Conservation (phyloP, 306 rosid genomes). For the Castanea sativa region DNA sequence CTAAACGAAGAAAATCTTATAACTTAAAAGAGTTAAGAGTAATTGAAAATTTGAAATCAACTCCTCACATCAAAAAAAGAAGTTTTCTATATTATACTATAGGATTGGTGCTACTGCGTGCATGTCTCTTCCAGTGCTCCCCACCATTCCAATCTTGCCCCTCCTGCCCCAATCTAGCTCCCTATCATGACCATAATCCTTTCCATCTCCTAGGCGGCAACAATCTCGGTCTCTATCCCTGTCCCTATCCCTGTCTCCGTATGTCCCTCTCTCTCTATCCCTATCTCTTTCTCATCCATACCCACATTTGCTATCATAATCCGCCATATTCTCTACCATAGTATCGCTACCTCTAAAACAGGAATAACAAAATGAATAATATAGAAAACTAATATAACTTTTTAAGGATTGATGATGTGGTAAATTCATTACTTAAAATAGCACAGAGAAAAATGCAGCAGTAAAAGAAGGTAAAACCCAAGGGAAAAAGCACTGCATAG, state of each 20-base stretch:
- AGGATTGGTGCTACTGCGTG: slow-evolving; percentile 60
- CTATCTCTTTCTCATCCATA: slow-evolving; percentile 56
- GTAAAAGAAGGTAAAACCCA: too few relatives aligned
- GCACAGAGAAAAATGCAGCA: too few relatives aligned
- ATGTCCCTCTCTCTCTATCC: slow-evolving; percentile 30
- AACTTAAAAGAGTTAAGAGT: too few relatives aligned
- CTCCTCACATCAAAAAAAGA: too few relatives aligned
- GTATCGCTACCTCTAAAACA: slow-evolving; percentile 69
- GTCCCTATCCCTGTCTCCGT: slow-evolving; percentile 52
- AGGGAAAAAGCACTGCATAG: too few relatives aligned
- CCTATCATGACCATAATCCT: slow-evolving; percentile 66
- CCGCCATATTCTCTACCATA: slow-evolving; percentile 76
- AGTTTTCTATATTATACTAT: too few relatives aligned
- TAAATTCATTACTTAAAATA: too few relatives aligned
- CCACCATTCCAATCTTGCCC: slow-evolving; percentile 82
- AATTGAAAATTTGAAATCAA: too few relatives aligned
- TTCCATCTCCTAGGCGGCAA: slow-evolving; percentile 55
- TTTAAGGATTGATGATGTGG: neutral
- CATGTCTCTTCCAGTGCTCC: slow-evolving; percentile 73
- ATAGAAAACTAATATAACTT: neutral
- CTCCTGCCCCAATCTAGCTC: slow-evolving; percentile 67
- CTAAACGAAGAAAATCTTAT: too few relatives aligned
- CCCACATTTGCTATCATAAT: slow-evolving; percentile 70
- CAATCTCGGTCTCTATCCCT: slow-evolving; percentile 65
- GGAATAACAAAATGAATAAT: neutral